Evolutionary conservation across 805 yeast species (phyloP), one percentile per base, ranked within the genome.

Genomic region (Candida succiphila): DNA sequence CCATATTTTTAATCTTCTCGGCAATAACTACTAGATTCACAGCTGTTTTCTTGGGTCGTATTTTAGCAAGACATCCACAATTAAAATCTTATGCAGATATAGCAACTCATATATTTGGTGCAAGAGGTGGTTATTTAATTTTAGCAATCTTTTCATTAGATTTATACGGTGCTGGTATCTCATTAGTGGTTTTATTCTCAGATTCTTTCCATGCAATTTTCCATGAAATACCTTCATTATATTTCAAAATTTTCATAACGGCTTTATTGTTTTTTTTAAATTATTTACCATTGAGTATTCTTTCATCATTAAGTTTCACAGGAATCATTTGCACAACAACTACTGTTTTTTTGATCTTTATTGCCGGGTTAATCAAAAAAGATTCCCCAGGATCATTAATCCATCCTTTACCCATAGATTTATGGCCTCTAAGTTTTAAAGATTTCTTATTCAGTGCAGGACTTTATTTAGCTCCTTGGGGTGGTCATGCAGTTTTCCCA

Each of bases 401-500:
- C 14, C 48, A 61, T 15, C 74, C 78, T 10, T 78, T 78, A 69
- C 67, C 70, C 5, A 80, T 92, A 0, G 71, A 76, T 40, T 28
- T 80, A 38, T 75, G 74, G 67, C 96, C 96, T 3, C 47, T 53
- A 5, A 60, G 69, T 8, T 45, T 58, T 13, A 53, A 65, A 5
- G 73, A 70, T 39, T 61, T 75, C 22, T 65, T 81, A 30, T 61
- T 80, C 30, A 67, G 80, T 7, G 56, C 78, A 36, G 89, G 89
- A 2, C 64, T 81, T 20, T 65, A 76, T 37, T 69, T 81, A 67
- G 86, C 88, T 4, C 86, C 87, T 10, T 81, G 84, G 75, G 89
- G 89, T 36, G 92, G 92, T 3, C 89, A 81, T 51, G 84, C 86
- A 1, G 78, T 82, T 6, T 79, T 79, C 43, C 89, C 89, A 2